Evolutionary conservation across 2,329 filamentous ascomycete species (phyloP), one percentile per base, ranked within the genome.

Genomic region (Venturia effusa): DNA sequence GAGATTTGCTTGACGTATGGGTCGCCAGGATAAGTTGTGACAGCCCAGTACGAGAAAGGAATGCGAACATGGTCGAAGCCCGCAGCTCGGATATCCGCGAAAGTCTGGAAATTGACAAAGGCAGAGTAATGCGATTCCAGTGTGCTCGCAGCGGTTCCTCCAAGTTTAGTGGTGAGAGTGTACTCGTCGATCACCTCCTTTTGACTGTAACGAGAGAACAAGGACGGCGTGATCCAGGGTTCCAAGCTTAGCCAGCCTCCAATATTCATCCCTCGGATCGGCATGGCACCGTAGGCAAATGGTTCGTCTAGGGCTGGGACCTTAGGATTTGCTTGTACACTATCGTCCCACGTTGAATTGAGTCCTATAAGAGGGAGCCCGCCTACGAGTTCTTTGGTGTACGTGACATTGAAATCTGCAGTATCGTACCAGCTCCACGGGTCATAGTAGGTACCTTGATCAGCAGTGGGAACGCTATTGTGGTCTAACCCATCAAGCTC

Each of bases 61-160:
- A 99, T 97, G 63, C 94, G 88, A n/a, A 99, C 89, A 73, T 99
- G 94, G 72, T 99, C 94, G 57, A 99, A 84, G 0, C 94, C 94
- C 1, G 94, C 94, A 45, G 85, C 87, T 60, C 86, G 85, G 66
- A 99, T 97, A 48, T 93, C 88, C 64, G 81, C 81, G 74, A 97
- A 96, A 1, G 90, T 92, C 65, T 88, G 79, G 72, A 95, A 90
- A 0, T 84, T 92, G 54, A 97, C 86, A 71, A 96, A 99, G 0
- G 84, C 85, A 1, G 92, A 87, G 76, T 99, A 99, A 75, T 99
- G 94, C 66, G 89, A 82, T 74, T 99, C 94, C n/a, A 97, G 77
- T 0, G 83, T 88, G 3, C 80, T 76, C 39, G 84, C 83, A 3
- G 87, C 84, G 1, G 80, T 78, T 0, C 83, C 72, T 0, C 91